These are phyloP conservation scores for Saccharomyces kudriavzevii DNA, from an alignment of 805 yeast species.

Conservation along the genomic window DNA sequence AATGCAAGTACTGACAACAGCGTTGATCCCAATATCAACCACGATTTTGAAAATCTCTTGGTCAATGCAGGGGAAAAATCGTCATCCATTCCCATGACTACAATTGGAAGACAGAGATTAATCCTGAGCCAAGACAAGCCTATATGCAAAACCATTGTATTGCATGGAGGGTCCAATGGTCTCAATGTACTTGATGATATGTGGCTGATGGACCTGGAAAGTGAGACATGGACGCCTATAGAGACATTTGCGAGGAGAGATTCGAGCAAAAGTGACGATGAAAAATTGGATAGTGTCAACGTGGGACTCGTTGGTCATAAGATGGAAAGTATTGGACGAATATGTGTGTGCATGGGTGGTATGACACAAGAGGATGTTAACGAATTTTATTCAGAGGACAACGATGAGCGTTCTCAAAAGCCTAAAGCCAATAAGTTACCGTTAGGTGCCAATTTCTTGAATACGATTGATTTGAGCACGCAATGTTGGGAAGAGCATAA, in stretches of 20 bases:
- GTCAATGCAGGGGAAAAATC: neutral
- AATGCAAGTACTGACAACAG: neutral
- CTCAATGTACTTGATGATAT: slow-evolving; percentile 37
- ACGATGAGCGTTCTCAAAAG: neutral
- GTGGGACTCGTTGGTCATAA: slow-evolving; percentile 25
- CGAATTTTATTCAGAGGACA: slow-evolving; percentile 5
- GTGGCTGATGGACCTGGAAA: slow-evolving; percentile 42
- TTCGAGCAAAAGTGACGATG: slow-evolving; percentile 5
- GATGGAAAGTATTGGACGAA: slow-evolving; percentile 15
- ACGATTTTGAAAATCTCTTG: neutral
- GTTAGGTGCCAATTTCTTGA: slow-evolving; percentile 12
- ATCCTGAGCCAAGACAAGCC: neutral
- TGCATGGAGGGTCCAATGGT: slow-evolving; percentile 35
- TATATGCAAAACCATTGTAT: slow-evolving; percentile 11
- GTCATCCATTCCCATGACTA: neutral
- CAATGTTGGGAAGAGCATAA: slow-evolving; percentile 10
- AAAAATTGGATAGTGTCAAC: slow-evolving; percentile 7
- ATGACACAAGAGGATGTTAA: slow-evolving; percentile 25
- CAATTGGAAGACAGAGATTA: neutral
- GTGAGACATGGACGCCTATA: slow-evolving; percentile 35
- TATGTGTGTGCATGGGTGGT: slow-evolving; percentile 25
- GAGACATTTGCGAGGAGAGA: slow-evolving; percentile 8
- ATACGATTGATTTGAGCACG: slow-evolving; percentile 13
- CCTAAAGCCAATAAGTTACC: neutral
- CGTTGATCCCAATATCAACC: neutral